Evolutionary conservation across 768 basidiomycete species (phyloP).

Genomic region (Rhizopogon vinicolor): DNA sequence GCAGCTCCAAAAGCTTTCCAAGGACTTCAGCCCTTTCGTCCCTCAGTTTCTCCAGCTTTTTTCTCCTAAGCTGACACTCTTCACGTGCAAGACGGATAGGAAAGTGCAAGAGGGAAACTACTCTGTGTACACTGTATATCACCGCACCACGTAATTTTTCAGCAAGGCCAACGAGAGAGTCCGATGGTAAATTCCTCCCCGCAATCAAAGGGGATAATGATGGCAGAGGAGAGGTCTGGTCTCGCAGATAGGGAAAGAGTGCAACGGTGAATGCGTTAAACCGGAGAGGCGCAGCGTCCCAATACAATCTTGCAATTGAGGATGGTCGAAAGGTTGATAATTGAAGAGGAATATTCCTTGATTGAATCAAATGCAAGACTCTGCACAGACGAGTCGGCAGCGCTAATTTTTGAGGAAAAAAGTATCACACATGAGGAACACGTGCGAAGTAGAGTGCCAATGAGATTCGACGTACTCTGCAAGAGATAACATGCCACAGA

Average conservation of each 20-base stretch:
- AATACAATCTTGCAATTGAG: slow-evolving; percentile 45
- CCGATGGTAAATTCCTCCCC: slow-evolving; percentile 1
- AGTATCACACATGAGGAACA: neutral
- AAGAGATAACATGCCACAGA: slow-evolving; percentile 63
- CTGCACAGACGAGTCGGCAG: slow-evolving; percentile 20
- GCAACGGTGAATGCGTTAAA: slow-evolving; percentile 49
- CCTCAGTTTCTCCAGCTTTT: slow-evolving; percentile 55
- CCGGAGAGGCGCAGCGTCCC: slow-evolving; percentile 39
- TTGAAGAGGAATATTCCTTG: slow-evolving; percentile 41
- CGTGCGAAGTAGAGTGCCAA: neutral
- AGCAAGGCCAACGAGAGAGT: slow-evolving; percentile 6
- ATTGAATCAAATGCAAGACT: slow-evolving; percentile 38
- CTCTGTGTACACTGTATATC: slow-evolving; percentile 10
- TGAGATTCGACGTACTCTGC: slow-evolving; percentile 55
- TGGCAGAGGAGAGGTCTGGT: slow-evolving; percentile 21
- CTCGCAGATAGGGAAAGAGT: slow-evolving; percentile 61
- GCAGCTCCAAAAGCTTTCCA: slow-evolving; percentile 55
- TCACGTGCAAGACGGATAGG: slow-evolving; percentile 62
- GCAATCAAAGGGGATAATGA: slow-evolving; percentile 8
- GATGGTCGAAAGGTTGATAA: slow-evolving; percentile 42
- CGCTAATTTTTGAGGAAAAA: slow-evolving; percentile 9
- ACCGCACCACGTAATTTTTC: slow-evolving; percentile 6
- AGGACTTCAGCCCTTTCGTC: slow-evolving; percentile 66
- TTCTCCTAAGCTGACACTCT: slow-evolving; percentile 61
- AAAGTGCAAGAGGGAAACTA: slow-evolving; percentile 22